A percentile compares a stretch with the other conserved stretches of the same genome.
These are phyloP conservation scores for Encephalitozoon intestinalis DNA, from an alignment of 371 early-diverging fungal genomes.

Conservation along the genomic window DNA sequence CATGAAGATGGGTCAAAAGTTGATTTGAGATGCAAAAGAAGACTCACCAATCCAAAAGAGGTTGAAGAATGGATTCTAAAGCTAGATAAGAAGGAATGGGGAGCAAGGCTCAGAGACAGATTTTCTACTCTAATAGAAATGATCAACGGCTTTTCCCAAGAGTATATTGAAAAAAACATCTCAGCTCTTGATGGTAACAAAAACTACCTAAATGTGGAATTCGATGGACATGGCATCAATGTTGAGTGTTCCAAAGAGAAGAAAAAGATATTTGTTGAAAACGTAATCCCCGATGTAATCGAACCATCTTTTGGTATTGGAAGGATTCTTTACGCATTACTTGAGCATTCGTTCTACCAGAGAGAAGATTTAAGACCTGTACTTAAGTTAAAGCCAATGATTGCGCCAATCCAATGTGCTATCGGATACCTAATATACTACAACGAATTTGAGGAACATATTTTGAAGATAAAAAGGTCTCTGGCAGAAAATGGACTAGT, in stretches of 20 bases:
- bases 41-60: slow-evolving; percentile 68
- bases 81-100: slow-evolving; percentile 66
- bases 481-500: slow-evolving; percentile 35
- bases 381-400: slow-evolving; percentile 63
- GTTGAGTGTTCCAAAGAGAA: slow-evolving; percentile 1
- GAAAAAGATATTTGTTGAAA: slow-evolving; percentile 65
- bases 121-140: slow-evolving; percentile 32
- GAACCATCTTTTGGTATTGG: slow-evolving; percentile 99
- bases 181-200: not conserved
- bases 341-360: slow-evolving; percentile 86
- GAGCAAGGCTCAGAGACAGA: slow-evolving; percentile 58
- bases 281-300: slow-evolving; percentile 92
- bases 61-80: slow-evolving; percentile 31
- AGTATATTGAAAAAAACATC: slow-evolving; percentile 31
- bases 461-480: slow-evolving; percentile 63
- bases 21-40: slow-evolving; percentile 80
- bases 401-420: slow-evolving; percentile 86
- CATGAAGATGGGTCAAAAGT: slow-evolving; percentile 80
- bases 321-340: slow-evolving; percentile 86
- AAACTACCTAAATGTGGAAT: slow-evolving; percentile 27
- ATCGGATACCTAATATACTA: slow-evolving; percentile 76
- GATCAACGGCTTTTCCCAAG: slow-evolving; percentile 29
- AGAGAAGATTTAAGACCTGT: slow-evolving; percentile 71
- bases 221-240: slow-evolving; percentile 23
- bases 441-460: slow-evolving; percentile 67